Base-by-base conservation (phyloP, 225 moss, liverwort and hornwort genomes). In the Neckera pumila region DNA sequence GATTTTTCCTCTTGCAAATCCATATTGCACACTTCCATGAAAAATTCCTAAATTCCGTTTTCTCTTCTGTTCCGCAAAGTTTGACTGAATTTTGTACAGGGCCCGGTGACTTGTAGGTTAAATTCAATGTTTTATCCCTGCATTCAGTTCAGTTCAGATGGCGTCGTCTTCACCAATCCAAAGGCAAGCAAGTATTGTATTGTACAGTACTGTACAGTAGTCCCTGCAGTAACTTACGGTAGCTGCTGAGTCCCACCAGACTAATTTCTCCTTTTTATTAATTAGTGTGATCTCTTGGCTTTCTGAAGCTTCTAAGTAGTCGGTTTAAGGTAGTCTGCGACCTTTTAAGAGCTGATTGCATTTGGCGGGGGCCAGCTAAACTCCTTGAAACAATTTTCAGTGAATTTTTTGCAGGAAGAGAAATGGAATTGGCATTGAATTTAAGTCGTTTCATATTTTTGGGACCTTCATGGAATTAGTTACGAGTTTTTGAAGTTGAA, bases 331-430 rank as follows among this genome's bases (percentile, higher is more conserved):
- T 47, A 47, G 49, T 49, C 13, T 49, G 7, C 0, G 0, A 22
- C 7, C 4, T 69, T 69, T 16, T 1, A 43, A 73, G 45, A 28
- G 28, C 0, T 73, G 2, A 73, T 73, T 30, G 30, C 6, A 73
- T 73, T 18, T 28, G 8, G 6, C 1, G 11, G 10, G 3, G n/a
- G n/a, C n/a, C n/a, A 72, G 3, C 10, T 28, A 27, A 45, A 6
- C 2, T 17, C 1, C 6, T 6, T 8, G 5, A 38, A 27, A 45
- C 0, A 73, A 28, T 5, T 43, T 45, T 43, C 0, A 17, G 11
- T 11, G 11, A 45, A 45, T 73, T 45, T 73, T 28, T 0, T 9
- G 0, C 17, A 17, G 2, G 6, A 45, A 28, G 17, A 11, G 10
- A 23, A 27, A 28, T 43, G 17, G 6, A 45, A 73, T 43, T 45